A percentile compares a stretch with the other conserved stretches of the same genome.
Evolutionary conservation across 345 rosid species (phyloP).

Genomic region (Carallia pectinifolia): DNA sequence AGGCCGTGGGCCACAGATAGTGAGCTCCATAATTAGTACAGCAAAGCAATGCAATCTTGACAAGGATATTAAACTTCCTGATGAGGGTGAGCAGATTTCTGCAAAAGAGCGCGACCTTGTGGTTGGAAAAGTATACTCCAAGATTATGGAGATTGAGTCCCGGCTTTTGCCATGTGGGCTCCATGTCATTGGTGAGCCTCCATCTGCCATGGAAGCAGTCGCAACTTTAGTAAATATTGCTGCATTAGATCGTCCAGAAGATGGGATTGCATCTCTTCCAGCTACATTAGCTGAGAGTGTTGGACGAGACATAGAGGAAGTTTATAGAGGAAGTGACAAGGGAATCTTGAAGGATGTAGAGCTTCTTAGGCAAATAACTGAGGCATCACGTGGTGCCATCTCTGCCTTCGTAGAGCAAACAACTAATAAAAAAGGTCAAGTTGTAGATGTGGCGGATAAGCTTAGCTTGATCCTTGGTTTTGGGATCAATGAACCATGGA

Average conservation of each 20-base stretch:
- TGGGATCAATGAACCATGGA: slow-evolving; percentile 96
- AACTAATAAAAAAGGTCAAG: slow-evolving; percentile 87
- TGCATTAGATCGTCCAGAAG: slow-evolving; percentile 87
- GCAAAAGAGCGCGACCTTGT: slow-evolving; percentile 78
- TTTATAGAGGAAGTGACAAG: slow-evolving; percentile 82
- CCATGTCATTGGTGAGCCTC: slow-evolving; percentile 97
- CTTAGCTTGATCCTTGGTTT: slow-evolving; percentile 81
- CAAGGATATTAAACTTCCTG: slow-evolving; percentile 88
- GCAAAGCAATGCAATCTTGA: slow-evolving; percentile 97
- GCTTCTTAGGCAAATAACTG: slow-evolving; percentile 93
- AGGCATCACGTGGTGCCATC: slow-evolving; percentile 89
- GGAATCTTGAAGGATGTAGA: slow-evolving; percentile 91
- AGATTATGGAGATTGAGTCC: slow-evolving; percentile 99
- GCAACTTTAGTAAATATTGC: slow-evolving; percentile 97
- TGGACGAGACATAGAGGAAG: slow-evolving; percentile 80
- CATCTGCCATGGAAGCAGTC: slow-evolving; percentile 94
- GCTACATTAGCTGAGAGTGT: slow-evolving; percentile 72
- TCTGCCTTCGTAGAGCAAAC: slow-evolving; percentile 72
- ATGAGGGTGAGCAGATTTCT: slow-evolving; percentile 69
- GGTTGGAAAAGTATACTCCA: slow-evolving; percentile 93
- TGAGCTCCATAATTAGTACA: slow-evolving; percentile 90
- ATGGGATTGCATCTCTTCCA: slow-evolving; percentile 69
- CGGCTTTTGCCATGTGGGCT: slow-evolving; percentile 96
- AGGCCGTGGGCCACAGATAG: slow-evolving; percentile 87
- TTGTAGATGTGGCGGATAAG: slow-evolving; percentile 74